Evolutionary conservation across 441 rosid genomes (phyloP).

Genomic region (Raphanus hybrid): DNA sequence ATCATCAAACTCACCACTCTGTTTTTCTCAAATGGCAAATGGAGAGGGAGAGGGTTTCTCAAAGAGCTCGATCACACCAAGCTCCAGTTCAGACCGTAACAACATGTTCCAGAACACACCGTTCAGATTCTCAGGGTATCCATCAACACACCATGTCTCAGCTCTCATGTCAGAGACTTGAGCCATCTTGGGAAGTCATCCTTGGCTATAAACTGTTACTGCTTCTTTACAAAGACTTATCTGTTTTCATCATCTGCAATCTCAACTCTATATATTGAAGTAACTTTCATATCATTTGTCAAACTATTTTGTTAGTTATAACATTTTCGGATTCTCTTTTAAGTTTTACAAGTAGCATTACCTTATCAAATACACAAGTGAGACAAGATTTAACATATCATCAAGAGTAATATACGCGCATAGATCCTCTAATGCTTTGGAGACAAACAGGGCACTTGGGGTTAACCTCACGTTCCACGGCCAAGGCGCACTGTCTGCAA

Average conservation of each 20-base stretch:
- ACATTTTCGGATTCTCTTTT: slow-evolving; percentile 10
- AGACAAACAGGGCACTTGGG: slow-evolving; percentile 92
- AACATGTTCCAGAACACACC: slow-evolving; percentile 46
- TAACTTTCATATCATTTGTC: slow-evolving; percentile 18
- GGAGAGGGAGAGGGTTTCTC: slow-evolving; percentile 21
- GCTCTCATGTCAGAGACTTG: slow-evolving; percentile 40
- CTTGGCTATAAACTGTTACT: slow-evolving; percentile 57
- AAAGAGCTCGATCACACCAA: neutral
- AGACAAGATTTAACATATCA: neutral
- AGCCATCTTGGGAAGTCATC: slow-evolving; percentile 68
- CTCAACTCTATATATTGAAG: slow-evolving; percentile 11
- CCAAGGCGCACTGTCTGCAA: slow-evolving; percentile 74
- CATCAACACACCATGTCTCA: slow-evolving; percentile 43
- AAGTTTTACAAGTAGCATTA: slow-evolving; percentile 6
- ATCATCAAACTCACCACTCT: slow-evolving; percentile 31
- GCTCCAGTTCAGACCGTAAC: slow-evolving; percentile 44
- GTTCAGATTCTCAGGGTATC: slow-evolving; percentile 51
- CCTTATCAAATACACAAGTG: slow-evolving; percentile 15
- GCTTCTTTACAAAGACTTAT: slow-evolving; percentile 17
- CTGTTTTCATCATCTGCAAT: slow-evolving; percentile 21
- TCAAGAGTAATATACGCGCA: slow-evolving; percentile 71
- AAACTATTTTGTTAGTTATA: slow-evolving; percentile 23
- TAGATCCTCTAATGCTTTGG: slow-evolving; percentile 59
- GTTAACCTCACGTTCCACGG: slow-evolving; percentile 61
- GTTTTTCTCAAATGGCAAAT: slow-evolving; percentile 41